These are phyloP conservation scores for Penicillium sp. DNA, from an alignment of 2,329 filamentous ascomycete genomes.

Conservation along the genomic window DNA sequence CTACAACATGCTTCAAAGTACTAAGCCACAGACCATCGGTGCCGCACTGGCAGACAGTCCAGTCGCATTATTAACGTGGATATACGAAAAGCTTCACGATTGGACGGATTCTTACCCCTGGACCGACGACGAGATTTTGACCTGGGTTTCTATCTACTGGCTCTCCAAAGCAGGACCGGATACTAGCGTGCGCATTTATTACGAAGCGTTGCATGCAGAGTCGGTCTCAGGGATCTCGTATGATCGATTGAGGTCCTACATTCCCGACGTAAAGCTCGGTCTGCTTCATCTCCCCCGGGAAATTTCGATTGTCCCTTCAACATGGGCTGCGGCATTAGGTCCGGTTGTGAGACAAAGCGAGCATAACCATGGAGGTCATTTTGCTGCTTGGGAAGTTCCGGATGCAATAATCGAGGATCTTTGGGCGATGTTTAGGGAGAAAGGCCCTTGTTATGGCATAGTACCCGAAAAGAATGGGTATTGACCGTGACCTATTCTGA, in stretches of 20 bases:
- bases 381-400: conserved; percentile 26
- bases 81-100: conserved; percentile 78
- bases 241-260: conserved; percentile 11
- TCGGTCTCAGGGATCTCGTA: conserved; percentile 10
- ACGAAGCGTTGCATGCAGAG: conserved; percentile 53
- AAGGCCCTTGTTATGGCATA: conserved; percentile 17
- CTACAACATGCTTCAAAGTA: conserved; percentile 63
- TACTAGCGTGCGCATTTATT: conserved; percentile 70
- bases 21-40: conserved; percentile 72
- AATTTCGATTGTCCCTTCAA: conserved; percentile 20
- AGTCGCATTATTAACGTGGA: conserved; percentile 71
- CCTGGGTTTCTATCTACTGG: conserved; percentile 73
- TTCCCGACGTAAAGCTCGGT: conserved; percentile 21
- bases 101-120: conserved; percentile 75
- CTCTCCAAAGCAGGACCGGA: conserved; percentile 70
- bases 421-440: conserved; percentile 16
- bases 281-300: conserved; percentile 23
- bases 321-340: conserved; percentile 22
- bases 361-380: conserved; percentile 22
- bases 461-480: conserved; percentile 14
- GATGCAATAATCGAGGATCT: conserved; percentile 18
- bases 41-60: conserved; percentile 70
- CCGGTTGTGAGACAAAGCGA: conserved; percentile 21
- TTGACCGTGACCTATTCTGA: neutral
- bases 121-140: conserved; percentile 74